Conservation (phyloP, 495 filamentous ascomycete species). For the Clavariopsis aquatica region DNA sequence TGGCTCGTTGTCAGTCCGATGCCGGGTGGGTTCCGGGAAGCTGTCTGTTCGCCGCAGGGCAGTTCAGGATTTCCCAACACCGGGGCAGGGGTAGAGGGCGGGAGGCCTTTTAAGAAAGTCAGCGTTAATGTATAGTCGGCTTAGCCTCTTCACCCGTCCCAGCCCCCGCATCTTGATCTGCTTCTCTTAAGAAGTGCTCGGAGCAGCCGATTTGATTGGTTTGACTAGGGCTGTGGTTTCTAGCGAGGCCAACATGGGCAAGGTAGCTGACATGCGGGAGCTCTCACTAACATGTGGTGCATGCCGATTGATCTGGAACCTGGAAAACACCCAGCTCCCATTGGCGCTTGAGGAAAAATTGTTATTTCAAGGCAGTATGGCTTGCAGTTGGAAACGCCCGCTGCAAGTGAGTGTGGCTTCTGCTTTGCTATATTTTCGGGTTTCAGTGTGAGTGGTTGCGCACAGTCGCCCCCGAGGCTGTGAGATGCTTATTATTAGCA, state of each 20-base stretch:
- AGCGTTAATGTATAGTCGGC: slow-evolving; percentile 7
- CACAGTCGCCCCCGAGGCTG: slow-evolving; percentile 6
- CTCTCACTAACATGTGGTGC: background rate
- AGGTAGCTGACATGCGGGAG: background rate
- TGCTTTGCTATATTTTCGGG: background rate
- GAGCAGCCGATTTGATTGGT: slow-evolving; percentile 6
- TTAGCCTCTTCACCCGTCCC: background rate
- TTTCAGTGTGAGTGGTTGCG: background rate
- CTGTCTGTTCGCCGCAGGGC: slow-evolving; percentile 6
- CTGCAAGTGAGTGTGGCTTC: background rate
- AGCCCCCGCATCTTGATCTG: background rate
- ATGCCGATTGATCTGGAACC: background rate
- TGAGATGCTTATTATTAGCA: slow-evolving; percentile 16
- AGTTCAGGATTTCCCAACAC: background rate
- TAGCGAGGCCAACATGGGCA: background rate
- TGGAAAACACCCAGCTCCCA: background rate
- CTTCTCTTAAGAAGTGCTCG: slow-evolving; percentile 16
- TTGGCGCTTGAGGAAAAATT: background rate
- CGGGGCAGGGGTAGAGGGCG: background rate
- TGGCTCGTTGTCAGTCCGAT: background rate
- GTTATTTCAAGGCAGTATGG: background rate
- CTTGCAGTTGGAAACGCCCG: background rate
- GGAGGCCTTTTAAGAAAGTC: slow-evolving; percentile 1
- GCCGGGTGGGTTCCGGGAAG: background rate
- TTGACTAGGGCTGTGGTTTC: background rate